Evolutionary conservation across 2,329 filamentous ascomycete genomes (phyloP).

Genomic region (Colletotrichum higginsianum): DNA sequence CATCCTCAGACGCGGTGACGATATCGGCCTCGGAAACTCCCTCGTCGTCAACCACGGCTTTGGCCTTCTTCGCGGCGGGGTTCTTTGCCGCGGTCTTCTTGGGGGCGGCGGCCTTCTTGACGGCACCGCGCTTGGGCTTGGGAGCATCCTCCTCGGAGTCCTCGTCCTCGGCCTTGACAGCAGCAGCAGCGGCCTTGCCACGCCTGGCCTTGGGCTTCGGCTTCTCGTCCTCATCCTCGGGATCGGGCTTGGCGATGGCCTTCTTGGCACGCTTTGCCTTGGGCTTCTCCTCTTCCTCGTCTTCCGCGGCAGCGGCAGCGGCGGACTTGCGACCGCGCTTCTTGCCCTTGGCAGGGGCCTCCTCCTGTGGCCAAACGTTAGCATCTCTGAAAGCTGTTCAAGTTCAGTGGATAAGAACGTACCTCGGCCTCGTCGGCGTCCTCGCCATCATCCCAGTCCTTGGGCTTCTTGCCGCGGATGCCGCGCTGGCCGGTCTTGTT

Average conservation of each 20-base stretch:
- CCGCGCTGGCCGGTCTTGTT: constrained; percentile 79
- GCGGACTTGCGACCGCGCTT: constrained; percentile 41
- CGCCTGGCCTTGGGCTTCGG: constrained; percentile 43
- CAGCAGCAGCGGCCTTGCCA: constrained; percentile 44
- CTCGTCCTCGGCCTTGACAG: constrained; percentile 44
- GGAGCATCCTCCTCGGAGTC: constrained; percentile 45
- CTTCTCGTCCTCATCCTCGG: constrained; percentile 45
- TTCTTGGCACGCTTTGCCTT: constrained; percentile 51
- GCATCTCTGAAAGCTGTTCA: background rate
- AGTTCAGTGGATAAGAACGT: background rate
- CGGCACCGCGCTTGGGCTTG: constrained; percentile 41
- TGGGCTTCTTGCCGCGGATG: constrained; percentile 65
- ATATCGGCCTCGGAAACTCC: constrained; percentile 42
- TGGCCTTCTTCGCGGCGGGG: constrained; percentile 31
- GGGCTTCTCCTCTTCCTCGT: constrained; percentile 46
- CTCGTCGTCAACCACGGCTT: constrained; percentile 38
- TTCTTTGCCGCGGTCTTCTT: constrained; percentile 46
- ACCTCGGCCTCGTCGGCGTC: constrained; percentile 37
- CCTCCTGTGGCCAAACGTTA: constrained; percentile 46
- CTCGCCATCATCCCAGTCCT: constrained; percentile 45
- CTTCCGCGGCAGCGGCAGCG: constrained; percentile 41
- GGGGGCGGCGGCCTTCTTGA: constrained; percentile 13
- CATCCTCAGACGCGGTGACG: constrained; percentile 4
- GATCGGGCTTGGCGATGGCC: constrained; percentile 44
- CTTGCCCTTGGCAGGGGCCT: constrained; percentile 41